Evolutionary conservation across 2,329 filamentous ascomycete genomes (phyloP).

Genomic region (Fusarium sacchari): DNA sequence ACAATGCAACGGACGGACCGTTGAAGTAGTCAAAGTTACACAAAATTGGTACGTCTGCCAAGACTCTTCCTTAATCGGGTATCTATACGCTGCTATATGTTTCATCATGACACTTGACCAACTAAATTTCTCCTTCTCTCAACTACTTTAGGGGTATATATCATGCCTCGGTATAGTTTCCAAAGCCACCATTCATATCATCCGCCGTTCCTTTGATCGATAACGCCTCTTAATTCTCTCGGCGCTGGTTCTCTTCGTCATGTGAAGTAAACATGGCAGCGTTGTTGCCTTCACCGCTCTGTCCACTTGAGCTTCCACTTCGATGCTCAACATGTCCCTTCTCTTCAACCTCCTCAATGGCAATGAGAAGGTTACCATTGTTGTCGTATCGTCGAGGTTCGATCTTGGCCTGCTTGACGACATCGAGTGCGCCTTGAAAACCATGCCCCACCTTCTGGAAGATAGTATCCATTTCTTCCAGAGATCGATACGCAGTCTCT

Average conservation of each 20-base stretch:
- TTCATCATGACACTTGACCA: slow-evolving; percentile 1
- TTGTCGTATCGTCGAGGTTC: slow-evolving; percentile 68
- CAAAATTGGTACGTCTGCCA: not conserved
- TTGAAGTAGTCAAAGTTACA: slow-evolving; percentile 8
- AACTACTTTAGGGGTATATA: slow-evolving; percentile 6
- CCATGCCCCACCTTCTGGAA: slow-evolving; percentile 65
- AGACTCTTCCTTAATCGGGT: slow-evolving; percentile 16
- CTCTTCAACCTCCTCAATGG: slow-evolving; percentile 56
- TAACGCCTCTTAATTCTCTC: slow-evolving; percentile 7
- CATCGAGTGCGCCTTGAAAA: slow-evolving; percentile 47
- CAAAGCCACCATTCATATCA: not conserved
- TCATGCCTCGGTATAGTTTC: not conserved
- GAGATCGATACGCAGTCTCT: slow-evolving; percentile 70
- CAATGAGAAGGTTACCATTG: slow-evolving; percentile 66
- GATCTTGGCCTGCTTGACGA: slow-evolving; percentile 52
- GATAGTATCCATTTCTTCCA: slow-evolving; percentile 75
- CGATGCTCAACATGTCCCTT: slow-evolving; percentile 45
- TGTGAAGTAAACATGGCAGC: slow-evolving; percentile 44
- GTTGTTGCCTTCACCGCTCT: slow-evolving; percentile 28
- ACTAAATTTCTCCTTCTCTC: not conserved
- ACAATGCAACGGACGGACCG: not conserved
- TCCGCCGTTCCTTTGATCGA: not conserved
- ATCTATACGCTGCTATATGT: slow-evolving; percentile 22
- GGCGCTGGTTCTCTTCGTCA: slow-evolving; percentile 50
- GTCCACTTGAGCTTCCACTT: slow-evolving; percentile 44